Base-by-base conservation (phyloP, 345 rosid genomes). In the Clarkia xantiana region DNA sequence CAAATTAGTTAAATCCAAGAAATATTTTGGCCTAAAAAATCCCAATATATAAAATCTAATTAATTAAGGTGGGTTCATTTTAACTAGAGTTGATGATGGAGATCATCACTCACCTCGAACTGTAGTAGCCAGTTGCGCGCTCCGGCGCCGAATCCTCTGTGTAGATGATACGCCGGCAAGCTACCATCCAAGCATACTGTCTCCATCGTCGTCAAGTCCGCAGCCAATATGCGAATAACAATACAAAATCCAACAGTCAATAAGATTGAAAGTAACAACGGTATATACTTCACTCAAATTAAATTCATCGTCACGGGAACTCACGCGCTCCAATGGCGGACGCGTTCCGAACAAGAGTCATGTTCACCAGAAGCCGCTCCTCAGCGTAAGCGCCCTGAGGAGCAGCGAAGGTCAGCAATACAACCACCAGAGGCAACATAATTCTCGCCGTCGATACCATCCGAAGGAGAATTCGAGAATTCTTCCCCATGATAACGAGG, bases 111-210 rank as follows among this genome's bases (percentile, higher is more conserved):
- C 74, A 90, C 97, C 95, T 90, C 97, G 57, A 90, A 83, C 64
- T 82, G 94, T 58, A 90, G 56, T 60, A 90, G 73, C 97, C 95
- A 90, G 69, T 83, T 83, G 68, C 65, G 34, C 42, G 64, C 62
- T 55, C 97, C 94, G 51, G 78, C 73, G 9, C 97, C 95, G 61
- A 67, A 83, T 58, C 97, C 97, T 66, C 67, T 71, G 70, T 81
- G 72, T 19, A 81, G 61, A 64, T 90, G 81, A 60, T 90, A 90
- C 14, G 86, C 97, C 3, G 97, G 97, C 65, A 66, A 73, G 69
- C 95, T 90, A n/a, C 95, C 97, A 38, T 86, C 97, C 81, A 90
- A 71, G 71, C 95, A 90, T 29, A 29, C 36, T 29, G 36, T 29
- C 36, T 29, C 36, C 36, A 10, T 29, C 36, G 36, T 29, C 36